Percentiles rank a stretch among this genome's conserved stretches.
phyloP scores from a whole-genome alignment of 768 basidiomycete genomes.

The Suillus subalutaceus region DNA sequence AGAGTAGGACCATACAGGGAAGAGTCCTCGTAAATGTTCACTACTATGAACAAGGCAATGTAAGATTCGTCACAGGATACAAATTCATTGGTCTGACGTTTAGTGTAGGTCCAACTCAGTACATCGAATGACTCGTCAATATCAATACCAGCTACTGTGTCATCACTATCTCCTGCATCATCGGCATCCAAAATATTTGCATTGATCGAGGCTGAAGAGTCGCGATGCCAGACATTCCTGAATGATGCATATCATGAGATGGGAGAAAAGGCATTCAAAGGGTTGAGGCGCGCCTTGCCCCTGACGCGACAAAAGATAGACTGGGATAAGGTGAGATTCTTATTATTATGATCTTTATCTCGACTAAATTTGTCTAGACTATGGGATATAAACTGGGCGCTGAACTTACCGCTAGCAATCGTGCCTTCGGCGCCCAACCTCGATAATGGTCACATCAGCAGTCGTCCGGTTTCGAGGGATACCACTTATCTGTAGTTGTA shows the following conservation, averaged over 20 bases:
- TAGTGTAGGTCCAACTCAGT: slow-evolving; percentile 80
- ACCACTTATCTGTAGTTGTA: slow-evolving; percentile 1
- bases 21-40: slow-evolving; percentile 85
- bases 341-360: neutral
- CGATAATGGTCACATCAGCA: neutral
- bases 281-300: slow-evolving; percentile 86
- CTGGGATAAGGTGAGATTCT: slow-evolving; percentile 80
- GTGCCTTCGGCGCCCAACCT: slow-evolving; percentile 39
- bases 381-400: slow-evolving; percentile 74
- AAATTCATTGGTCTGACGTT: neutral
- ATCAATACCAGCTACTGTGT: slow-evolving; percentile 59
- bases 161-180: slow-evolving; percentile 50
- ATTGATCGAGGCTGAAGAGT: slow-evolving; percentile 79
- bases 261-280: slow-evolving; percentile 93
- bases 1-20: slow-evolving; percentile 64
- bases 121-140: slow-evolving; percentile 73
- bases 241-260: slow-evolving; percentile 86
- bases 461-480: neutral
- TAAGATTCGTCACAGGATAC: slow-evolving; percentile 36
- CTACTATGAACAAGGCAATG: slow-evolving; percentile 98
- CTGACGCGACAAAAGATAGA: slow-evolving; percentile 93
- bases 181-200: slow-evolving; percentile 77
- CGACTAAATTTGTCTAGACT: slow-evolving; percentile 37
- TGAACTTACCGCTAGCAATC: slow-evolving; percentile 71
- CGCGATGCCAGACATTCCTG: slow-evolving; percentile 76